These are phyloP conservation scores for Colletotrichum sp. DNA, from an alignment of 2,329 filamentous ascomycete genomes.

Conservation along the genomic window DNA sequence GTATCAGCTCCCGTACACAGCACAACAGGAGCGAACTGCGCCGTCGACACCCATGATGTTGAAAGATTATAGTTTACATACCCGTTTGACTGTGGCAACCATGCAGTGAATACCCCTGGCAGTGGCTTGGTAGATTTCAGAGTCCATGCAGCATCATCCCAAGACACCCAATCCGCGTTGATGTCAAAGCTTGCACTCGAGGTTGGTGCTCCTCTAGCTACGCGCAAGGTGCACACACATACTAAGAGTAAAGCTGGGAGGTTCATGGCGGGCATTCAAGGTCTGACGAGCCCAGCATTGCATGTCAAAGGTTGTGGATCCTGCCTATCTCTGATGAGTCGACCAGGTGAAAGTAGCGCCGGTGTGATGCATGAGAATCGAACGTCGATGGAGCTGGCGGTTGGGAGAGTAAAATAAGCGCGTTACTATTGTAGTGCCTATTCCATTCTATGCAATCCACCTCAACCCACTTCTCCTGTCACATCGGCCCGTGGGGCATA, in stretches of 20 bases:
- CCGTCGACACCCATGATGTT: neutral
- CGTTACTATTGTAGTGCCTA: neutral
- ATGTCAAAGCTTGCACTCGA: neutral
- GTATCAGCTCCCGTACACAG: neutral
- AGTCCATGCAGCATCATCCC: neutral
- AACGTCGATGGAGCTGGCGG: neutral
- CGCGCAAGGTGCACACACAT: neutral
- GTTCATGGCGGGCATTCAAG: neutral
- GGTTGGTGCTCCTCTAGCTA: neutral
- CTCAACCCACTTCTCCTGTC: neutral
- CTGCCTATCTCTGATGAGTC: neutral
- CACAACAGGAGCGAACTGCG: neutral
- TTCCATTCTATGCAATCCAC: neutral
- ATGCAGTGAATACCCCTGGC: neutral
- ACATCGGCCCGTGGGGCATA: neutral
- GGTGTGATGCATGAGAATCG: neutral
- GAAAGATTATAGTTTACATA: neutral
- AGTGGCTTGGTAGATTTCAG: neutral
- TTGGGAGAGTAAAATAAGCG: neutral
- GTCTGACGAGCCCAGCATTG: neutral
- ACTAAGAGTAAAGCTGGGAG: neutral
- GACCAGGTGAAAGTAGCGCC: neutral
- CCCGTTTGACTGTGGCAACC: neutral
- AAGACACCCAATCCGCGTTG: slow-evolving; percentile 2
- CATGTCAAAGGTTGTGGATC: neutral